A percentile compares a stretch with the other conserved stretches of the same genome.
phyloP scores from a whole-genome alignment of 1,139 yeast species.

The Blastobotrys aristatus region DNA sequence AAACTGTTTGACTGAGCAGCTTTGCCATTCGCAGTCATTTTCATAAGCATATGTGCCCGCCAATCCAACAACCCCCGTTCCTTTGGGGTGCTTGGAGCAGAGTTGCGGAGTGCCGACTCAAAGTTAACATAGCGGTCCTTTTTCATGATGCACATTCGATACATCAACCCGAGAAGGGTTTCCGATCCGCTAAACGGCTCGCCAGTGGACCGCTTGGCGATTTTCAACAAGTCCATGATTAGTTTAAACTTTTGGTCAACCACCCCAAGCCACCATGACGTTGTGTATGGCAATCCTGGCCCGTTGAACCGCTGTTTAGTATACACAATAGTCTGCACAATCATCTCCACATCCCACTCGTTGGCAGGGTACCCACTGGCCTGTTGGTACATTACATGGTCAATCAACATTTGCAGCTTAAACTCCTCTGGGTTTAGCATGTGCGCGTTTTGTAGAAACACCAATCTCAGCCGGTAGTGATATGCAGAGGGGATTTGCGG shows the following conservation, averaged over 20 bases:
- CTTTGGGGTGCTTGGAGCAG: slow-evolving; percentile 16
- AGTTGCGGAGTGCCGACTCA: no score
- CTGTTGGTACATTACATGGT: slow-evolving; percentile 30
- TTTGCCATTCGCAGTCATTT: slow-evolving; percentile 17
- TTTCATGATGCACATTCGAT: slow-evolving; percentile 30
- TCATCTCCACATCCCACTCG: slow-evolving; percentile 30
- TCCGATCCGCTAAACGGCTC: slow-evolving; percentile 23
- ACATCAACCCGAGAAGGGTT: slow-evolving; percentile 25
- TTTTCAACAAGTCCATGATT: slow-evolving; percentile 27
- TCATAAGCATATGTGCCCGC: slow-evolving; percentile 26
- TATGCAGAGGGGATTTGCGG: slow-evolving; percentile 31
- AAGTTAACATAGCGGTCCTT: no score
- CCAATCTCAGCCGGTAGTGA: slow-evolving; percentile 37
- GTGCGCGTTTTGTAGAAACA: slow-evolving; percentile 41
- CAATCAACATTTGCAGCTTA: slow-evolving; percentile 27
- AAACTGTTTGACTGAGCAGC: slow-evolving; percentile 19
- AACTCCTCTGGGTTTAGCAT: slow-evolving; percentile 36
- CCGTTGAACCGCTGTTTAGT: slow-evolving; percentile 20
- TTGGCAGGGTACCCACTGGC: slow-evolving; percentile 30
- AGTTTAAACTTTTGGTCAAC: slow-evolving; percentile 25
- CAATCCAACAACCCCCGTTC: slow-evolving; percentile 19
- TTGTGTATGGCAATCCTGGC: background rate
- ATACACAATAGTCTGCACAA: slow-evolving; percentile 31
- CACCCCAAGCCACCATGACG: slow-evolving; percentile 1
- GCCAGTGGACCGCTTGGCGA: slow-evolving; percentile 30